phyloP scores from a whole-genome alignment of 129 eudicot genomes.

The Smallanthus sonchifolius region DNA sequence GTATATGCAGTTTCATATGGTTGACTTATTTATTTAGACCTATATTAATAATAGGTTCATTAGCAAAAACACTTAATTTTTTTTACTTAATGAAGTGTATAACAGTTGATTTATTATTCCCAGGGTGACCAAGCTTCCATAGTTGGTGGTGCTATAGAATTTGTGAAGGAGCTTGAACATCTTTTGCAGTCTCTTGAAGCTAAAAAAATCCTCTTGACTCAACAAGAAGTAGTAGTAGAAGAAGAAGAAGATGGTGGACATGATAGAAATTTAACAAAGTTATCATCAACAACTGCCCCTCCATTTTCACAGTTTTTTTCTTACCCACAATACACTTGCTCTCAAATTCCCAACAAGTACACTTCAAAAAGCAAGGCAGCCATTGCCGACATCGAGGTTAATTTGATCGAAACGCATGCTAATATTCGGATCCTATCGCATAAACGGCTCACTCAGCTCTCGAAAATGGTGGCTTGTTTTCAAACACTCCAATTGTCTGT shows the following conservation, averaged over 20 bases:
- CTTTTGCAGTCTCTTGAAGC: constrained; percentile 80
- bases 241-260: not conserved
- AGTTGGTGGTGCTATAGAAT: constrained; percentile 96
- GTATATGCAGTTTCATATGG: constrained; percentile 28
- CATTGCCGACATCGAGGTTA: constrained; percentile 86
- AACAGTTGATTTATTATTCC: not conserved
- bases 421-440: constrained; percentile 62
- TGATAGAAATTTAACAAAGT: constrained; percentile 5
- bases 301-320: constrained; percentile 67
- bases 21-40: constrained; percentile 23
- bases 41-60: not conserved
- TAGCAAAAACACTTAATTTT: not conserved
- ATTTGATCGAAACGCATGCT: constrained; percentile 92
- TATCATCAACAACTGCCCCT: constrained; percentile 2
- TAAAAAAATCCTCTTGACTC: constrained; percentile 36
- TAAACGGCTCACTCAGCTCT: constrained; percentile 59
- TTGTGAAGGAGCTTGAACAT: constrained; percentile 91
- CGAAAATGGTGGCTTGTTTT: constrained; percentile 73
- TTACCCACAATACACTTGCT: constrained; percentile 64
- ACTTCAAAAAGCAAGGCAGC: constrained; percentile 60
- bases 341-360: constrained; percentile 46
- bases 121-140: constrained; percentile 98
- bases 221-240: constrained; percentile 30
- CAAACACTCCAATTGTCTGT: constrained; percentile 60
- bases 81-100: not conserved